Conservation (phyloP, 2,329 filamentous ascomycete species). For the Nakataea oryzae region DNA sequence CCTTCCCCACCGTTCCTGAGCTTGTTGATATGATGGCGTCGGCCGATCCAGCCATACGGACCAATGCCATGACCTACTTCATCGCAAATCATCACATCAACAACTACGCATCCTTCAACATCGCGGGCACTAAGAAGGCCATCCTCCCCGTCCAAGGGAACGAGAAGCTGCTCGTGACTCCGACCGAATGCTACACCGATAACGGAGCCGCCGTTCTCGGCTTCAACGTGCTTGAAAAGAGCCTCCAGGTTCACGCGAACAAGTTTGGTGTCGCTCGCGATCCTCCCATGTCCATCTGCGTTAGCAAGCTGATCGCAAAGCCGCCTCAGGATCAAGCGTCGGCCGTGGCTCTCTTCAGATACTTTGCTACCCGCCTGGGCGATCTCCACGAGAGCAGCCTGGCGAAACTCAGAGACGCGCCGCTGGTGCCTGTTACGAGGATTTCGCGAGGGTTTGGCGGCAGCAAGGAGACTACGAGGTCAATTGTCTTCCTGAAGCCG, state of each 20-base stretch:
- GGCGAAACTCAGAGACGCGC: slow-evolving; percentile 49
- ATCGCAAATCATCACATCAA: slow-evolving; percentile 70
- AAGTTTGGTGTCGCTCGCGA: slow-evolving; percentile 83
- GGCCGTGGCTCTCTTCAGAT: slow-evolving; percentile 67
- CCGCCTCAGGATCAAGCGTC: slow-evolving; percentile 59
- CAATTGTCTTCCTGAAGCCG: slow-evolving; percentile 50
- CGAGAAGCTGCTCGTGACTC: slow-evolving; percentile 55
- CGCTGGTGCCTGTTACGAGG: slow-evolving; percentile 58
- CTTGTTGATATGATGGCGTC: slow-evolving; percentile 70
- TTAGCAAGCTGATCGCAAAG: slow-evolving; percentile 58
- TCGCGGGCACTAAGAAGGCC: slow-evolving; percentile 40
- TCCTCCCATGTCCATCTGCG: slow-evolving; percentile 67
- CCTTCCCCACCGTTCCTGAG: slow-evolving; percentile 60
- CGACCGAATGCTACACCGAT: slow-evolving; percentile 75
- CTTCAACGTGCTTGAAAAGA: slow-evolving; percentile 65
- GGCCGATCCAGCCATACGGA: slow-evolving; percentile 46
- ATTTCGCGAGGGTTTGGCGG: slow-evolving; percentile 17
- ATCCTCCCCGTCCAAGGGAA: slow-evolving; percentile 67
- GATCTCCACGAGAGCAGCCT: slow-evolving; percentile 58
- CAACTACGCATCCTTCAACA: slow-evolving; percentile 57
- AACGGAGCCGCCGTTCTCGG: slow-evolving; percentile 65
- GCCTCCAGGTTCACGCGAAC: slow-evolving; percentile 67
- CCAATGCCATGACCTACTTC: slow-evolving; percentile 70
- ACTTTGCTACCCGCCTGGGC: slow-evolving; percentile 66
- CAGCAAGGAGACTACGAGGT: slow-evolving; percentile 25